phyloP scores from a whole-genome alignment of 192 early-diverging fungal species.

The Linnemannia schmuckeri region DNA sequence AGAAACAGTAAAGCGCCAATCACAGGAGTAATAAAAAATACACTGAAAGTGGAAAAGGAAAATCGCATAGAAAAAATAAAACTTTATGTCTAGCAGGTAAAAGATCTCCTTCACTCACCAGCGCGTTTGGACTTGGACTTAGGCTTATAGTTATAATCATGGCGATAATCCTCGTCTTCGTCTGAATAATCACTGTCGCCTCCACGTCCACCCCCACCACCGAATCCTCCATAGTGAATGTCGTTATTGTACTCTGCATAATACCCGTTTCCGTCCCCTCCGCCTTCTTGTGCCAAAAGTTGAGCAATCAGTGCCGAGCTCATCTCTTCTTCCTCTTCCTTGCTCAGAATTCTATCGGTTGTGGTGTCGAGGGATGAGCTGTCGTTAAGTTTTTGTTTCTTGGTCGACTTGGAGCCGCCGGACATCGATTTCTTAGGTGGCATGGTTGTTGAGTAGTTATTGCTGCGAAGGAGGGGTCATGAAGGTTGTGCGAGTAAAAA shows the following conservation, averaged over 20 bases:
- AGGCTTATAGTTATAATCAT: conserved; percentile 56
- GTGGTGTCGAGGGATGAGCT: background rate
- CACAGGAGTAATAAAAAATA: background rate
- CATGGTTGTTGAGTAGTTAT: conserved; percentile 15
- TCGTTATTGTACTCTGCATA: conserved; percentile 74
- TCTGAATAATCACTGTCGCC: conserved; percentile 33
- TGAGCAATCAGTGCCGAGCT: conserved; percentile 86
- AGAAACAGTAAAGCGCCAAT: background rate
- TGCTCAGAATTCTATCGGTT: conserved; percentile 55
- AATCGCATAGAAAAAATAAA: background rate
- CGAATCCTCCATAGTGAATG: conserved; percentile 49
- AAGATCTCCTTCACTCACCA: conserved; percentile 10
- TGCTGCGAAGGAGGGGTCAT: background rate
- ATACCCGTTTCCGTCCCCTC: conserved; percentile 62
- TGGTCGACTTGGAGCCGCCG: conserved; percentile 37
- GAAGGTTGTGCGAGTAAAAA: background rate
- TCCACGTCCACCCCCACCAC: background rate
- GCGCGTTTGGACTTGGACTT: conserved; percentile 49
- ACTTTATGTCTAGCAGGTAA: too few relatives aligned
- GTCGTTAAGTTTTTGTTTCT: conserved; percentile 32
- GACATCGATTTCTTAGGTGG: conserved; percentile 48
- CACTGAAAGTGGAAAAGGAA: background rate
- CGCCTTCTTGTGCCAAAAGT: conserved; percentile 78
- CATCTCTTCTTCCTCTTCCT: conserved; percentile 84
- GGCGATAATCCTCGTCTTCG: conserved; percentile 66